Base-by-base conservation (phyloP, 2,329 filamentous ascomycete species). In the Leptographium wingfieldii region DNA sequence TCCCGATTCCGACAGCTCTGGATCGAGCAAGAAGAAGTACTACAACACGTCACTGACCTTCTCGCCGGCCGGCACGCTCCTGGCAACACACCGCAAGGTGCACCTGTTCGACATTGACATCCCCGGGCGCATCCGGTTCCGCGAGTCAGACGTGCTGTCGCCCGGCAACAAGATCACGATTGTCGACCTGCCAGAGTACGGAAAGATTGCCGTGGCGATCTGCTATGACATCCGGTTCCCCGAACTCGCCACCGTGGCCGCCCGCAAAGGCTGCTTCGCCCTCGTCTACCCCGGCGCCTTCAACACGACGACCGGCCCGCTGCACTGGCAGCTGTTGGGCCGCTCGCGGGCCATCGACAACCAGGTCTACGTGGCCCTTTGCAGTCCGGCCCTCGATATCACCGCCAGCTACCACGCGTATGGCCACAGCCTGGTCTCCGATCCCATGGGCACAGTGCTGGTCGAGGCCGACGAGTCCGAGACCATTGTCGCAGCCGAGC, bases 41-140 rank as follows among this genome's bases (percentile, higher is more conserved):
- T 96, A 94, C 80, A 99, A 99, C 76, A 97, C 94, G 3, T 87
- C 84, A 33, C 77, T 99, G 55, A 84, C 87, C 9, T 99, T 99
- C 73, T 82, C 79, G 0, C 92, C 91, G 0, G 75, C 79, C 11
- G 94, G 94, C 4, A 71, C 79, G n/a, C 78, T 96, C 56, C 79
- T 99, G n/a, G 90, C 85, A 6, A 89, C 85, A 2, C 92, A 97
- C 72, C 84, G 94, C 67, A 99, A 99, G 76, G 85, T 94, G 52
- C 94, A 99, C 73, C 80, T 99, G 52, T 99, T 99, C 73, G 94
- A 97, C 74, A 99, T 99, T 67, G 87, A 95, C 71, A 97, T 99
- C 64, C 94, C 94, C 0, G 92, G 91, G 63, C 92, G 92, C 76
- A 96, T 99, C 72, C 86, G 76, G 14, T 99, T 99, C 75, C 83